Conservation (phyloP, 768 basidiomycete species). For the Lepiota venenata region DNA sequence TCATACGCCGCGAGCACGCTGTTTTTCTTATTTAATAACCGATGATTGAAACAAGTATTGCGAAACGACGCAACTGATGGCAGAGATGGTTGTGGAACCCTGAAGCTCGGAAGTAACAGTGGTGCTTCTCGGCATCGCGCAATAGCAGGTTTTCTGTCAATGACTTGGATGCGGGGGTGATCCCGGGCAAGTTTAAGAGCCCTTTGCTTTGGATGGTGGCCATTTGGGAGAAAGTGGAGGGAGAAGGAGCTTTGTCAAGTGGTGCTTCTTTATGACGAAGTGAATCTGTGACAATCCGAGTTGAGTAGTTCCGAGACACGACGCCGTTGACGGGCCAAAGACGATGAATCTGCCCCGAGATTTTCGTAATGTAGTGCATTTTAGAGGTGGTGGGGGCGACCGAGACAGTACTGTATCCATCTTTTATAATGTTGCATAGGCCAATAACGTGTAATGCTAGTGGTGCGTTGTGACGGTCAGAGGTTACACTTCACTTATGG, state of each 20-base stretch:
- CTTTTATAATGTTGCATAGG: too few relatives aligned
- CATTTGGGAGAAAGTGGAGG: not conserved
- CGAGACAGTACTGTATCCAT: too few relatives aligned
- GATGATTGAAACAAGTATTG: too few relatives aligned
- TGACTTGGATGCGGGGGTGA: constrained; percentile 38
- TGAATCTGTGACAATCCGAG: not conserved
- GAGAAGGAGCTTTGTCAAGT: not conserved
- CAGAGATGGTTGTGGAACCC: constrained; percentile 56
- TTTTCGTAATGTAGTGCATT: not conserved
- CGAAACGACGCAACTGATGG: constrained; percentile 50
- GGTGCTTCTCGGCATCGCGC: constrained; percentile 45
- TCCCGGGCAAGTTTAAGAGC: constrained; percentile 43
- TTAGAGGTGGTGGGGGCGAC: too few relatives aligned
- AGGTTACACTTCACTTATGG: too few relatives aligned
- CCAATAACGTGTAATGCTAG: too few relatives aligned
- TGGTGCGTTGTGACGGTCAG: too few relatives aligned
- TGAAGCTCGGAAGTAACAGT: constrained; percentile 41
- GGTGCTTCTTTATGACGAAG: not conserved
- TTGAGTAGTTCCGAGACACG: not conserved
- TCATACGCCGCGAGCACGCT: constrained; percentile 57
- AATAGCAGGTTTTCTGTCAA: constrained; percentile 41
- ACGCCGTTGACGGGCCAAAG: not conserved
- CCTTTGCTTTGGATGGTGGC: constrained; percentile 26
- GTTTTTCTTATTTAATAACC: not conserved
- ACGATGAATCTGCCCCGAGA: not conserved